These are phyloP conservation scores for Gossypium mustelinum DNA, from an alignment of 345 rosid genomes.

Conservation along the genomic window DNA sequence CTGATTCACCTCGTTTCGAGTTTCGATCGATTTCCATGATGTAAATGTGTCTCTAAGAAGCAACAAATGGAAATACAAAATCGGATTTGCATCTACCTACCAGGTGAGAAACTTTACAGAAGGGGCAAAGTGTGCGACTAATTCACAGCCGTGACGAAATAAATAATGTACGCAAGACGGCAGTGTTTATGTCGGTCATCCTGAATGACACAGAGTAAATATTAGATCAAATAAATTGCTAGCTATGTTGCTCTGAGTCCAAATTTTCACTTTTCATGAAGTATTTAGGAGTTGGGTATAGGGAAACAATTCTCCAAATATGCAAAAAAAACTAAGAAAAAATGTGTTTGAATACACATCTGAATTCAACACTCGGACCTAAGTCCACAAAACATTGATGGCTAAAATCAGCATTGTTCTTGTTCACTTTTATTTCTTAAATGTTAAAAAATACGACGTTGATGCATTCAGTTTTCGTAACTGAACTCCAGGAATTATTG, in stretches of 20 bases:
- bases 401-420: neutral
- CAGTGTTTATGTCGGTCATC: neutral
- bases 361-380: neutral
- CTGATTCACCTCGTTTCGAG: neutral
- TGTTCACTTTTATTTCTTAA: neutral
- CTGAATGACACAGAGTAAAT: neutral
- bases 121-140: neutral
- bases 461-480: neutral
- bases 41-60: neutral
- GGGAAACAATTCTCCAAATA: neutral
- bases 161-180: neutral
- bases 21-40: neutral
- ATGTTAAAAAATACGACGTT: neutral
- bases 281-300: neutral
- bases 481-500: neutral
- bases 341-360: neutral
- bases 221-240: neutral
- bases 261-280: neutral
- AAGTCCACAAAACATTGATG: neutral
- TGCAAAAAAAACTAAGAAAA: neutral
- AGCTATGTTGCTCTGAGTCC: neutral
- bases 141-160: neutral
- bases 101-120: neutral
- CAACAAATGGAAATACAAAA: constrained; percentile 2
- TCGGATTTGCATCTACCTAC: constrained; percentile 6